Conservation (phyloP, 1,284 basidiomycete species). For the Phlebopus sp. region DNA sequence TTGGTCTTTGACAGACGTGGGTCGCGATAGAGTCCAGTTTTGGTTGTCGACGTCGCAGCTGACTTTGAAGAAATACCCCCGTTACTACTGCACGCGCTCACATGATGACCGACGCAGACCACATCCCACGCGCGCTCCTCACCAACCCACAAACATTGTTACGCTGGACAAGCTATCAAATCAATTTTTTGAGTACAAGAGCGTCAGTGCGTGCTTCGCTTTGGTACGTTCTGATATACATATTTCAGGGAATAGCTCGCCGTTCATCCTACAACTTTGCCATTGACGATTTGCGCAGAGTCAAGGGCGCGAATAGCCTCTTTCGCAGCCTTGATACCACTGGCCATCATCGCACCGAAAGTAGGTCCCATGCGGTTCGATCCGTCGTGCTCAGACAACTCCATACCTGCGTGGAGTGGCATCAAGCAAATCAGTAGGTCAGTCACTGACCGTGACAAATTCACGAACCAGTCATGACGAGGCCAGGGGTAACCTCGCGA, state of each 20-base stretch:
- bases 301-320: constrained; percentile 70
- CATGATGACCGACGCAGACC: not conserved
- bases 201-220: no score
- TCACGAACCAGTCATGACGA: constrained; percentile 67
- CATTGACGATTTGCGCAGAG: constrained; percentile 56
- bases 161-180: no score
- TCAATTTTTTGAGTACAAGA: no score
- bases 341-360: constrained; percentile 81
- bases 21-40: no score
- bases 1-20: no score
- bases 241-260: no score
- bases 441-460: not conserved
- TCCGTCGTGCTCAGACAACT: constrained; percentile 81
- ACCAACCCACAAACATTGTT: no score
- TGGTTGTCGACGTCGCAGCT: not conserved
- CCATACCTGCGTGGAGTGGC: constrained; percentile 68
- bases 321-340: constrained; percentile 75
- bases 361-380: constrained; percentile 81
- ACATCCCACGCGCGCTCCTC: no score
- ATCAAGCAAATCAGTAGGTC: constrained; percentile 5
- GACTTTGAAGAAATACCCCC: not conserved
- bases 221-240: no score
- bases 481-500: constrained; percentile 76
- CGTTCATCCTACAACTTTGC: constrained; percentile 57
- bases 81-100: not conserved